Evolutionary conservation across 495 filamentous ascomycete genomes (phyloP), one percentile per base, ranked within the genome.

Genomic region (Aspergillus funiculosus): DNA sequence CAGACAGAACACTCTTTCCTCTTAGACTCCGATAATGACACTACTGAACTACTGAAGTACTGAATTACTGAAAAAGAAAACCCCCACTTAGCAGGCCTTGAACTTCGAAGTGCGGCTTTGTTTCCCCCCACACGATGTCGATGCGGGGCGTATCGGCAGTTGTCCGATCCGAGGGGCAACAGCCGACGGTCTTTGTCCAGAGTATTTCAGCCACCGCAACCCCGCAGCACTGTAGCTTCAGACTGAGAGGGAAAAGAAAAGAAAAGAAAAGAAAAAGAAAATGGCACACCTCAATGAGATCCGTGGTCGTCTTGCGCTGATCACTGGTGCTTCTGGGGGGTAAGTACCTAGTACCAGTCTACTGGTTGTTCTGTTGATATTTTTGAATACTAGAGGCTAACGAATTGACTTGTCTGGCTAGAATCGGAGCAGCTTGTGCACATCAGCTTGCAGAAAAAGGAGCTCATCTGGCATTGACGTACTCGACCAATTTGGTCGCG

Each of bases 271-370:
- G 6, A 29, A 2, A 17, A 11, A 15, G 3, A 46, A 20, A 17
- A 51, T 51, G 41, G 28, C 41, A 4, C 39, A 31, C 15, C 37
- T 75, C 48, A 81, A 82, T 53, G 68, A 75, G 24, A 67, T 82
- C 42, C 61, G 55, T 14, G 79, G 78, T 50, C 74, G 76, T 32
- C 66, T 84, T 13, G 79, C 77, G 46, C 72, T 84, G 4, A 73
- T 84, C 48, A 84, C 80, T 3, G 80, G 80, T 15, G 80, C 79
- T 50, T 82, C 80, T 21, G 79, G 79, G 59, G 79, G 80, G 80
- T 81, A 72, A 51, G 64, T 46, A 19, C n/a, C 27, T 9, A n/a
- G 2, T 13, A 15, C 9, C 37, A 10, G 5, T 22, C n/a, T n/a
- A n/a, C n/a, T n/a, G n/a, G n/a, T n/a, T n/a, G n/a, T n/a, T n/a